phyloP scores from a whole-genome alignment of 257 asterid genomes.

The Ajuga chamaepitys region DNA sequence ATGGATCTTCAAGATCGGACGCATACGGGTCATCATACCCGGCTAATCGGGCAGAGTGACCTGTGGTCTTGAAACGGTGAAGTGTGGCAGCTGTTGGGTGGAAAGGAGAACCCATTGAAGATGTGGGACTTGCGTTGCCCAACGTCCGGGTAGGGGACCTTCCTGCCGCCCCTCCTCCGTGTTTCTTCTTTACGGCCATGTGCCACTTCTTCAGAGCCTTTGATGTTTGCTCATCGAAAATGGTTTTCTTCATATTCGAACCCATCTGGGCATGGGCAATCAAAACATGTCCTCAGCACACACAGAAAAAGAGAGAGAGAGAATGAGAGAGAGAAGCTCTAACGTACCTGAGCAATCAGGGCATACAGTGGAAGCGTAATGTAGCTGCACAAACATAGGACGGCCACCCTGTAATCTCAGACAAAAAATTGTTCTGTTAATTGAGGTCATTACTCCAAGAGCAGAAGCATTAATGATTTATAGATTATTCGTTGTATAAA shows the following conservation, averaged over 20 bases:
- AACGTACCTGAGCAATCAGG: slow-evolving; percentile 69
- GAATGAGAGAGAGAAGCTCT: background rate
- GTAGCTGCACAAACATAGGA: slow-evolving; percentile 74
- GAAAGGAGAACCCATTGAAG: slow-evolving; percentile 60
- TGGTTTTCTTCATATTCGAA: slow-evolving; percentile 71
- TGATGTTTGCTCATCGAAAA: slow-evolving; percentile 87
- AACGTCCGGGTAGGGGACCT: slow-evolving; percentile 46
- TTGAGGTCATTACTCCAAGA: background rate
- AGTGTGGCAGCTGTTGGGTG: slow-evolving; percentile 44
- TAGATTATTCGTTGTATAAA: background rate
- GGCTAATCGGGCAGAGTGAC: slow-evolving; percentile 39
- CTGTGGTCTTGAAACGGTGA: slow-evolving; percentile 62
- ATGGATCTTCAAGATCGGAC: slow-evolving; percentile 62
- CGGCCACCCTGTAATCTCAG: slow-evolving; percentile 49
- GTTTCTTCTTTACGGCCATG: slow-evolving; percentile 74
- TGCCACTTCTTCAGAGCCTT: slow-evolving; percentile 93
- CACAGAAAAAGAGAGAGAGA: background rate
- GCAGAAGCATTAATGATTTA: background rate
- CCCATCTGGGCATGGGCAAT: slow-evolving; percentile 55
- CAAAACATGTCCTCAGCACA: background rate
- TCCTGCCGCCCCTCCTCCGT: slow-evolving; percentile 33
- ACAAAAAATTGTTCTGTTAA: background rate
- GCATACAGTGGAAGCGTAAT: slow-evolving; percentile 88
- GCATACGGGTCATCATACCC: slow-evolving; percentile 36
- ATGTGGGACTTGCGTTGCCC: slow-evolving; percentile 59